These are phyloP conservation scores for Cocos nucifera DNA, from an alignment of 176 grass and related monocot genomes.

Conservation along the genomic window DNA sequence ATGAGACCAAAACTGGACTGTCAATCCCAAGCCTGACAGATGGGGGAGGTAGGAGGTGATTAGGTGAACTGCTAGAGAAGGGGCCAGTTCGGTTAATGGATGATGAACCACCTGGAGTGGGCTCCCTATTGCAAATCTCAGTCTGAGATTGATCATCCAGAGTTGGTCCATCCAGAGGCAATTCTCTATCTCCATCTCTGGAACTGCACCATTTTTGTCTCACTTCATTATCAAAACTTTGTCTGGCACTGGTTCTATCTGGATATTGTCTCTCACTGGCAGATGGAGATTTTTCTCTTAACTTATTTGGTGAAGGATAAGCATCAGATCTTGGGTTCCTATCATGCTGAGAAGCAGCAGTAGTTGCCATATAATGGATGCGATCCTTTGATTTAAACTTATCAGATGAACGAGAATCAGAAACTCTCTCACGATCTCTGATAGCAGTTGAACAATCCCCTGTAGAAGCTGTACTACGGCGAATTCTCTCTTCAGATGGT, in stretches of 20 bases:
- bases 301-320: constrained; percentile 15
- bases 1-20: constrained; percentile 21
- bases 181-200: no score
- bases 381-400: constrained; percentile 9
- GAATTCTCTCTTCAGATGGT: constrained; percentile 8
- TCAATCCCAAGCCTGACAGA: constrained; percentile 22
- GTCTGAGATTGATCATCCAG: not conserved
- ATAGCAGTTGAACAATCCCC: constrained; percentile 15
- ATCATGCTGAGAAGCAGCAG: constrained; percentile 25
- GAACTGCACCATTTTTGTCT: no score
- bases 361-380: constrained; percentile 9
- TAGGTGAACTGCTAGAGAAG: constrained; percentile 10
- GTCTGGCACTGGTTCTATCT: constrained; percentile 5
- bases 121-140: constrained; percentile 3
- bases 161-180: not conserved
- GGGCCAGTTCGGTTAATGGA: constrained; percentile 11
- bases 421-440: constrained; percentile 10
- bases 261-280: constrained; percentile 17
- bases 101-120: not conserved
- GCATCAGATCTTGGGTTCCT: constrained; percentile 29
- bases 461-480: not conserved
- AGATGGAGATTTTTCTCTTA: constrained; percentile 25
- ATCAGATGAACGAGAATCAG: constrained; percentile 12
- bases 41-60: constrained; percentile 8
- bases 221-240: constrained; percentile 17